Evolutionary conservation across 345 rosid genomes (phyloP).

Genomic region (Populus pruinosa): DNA sequence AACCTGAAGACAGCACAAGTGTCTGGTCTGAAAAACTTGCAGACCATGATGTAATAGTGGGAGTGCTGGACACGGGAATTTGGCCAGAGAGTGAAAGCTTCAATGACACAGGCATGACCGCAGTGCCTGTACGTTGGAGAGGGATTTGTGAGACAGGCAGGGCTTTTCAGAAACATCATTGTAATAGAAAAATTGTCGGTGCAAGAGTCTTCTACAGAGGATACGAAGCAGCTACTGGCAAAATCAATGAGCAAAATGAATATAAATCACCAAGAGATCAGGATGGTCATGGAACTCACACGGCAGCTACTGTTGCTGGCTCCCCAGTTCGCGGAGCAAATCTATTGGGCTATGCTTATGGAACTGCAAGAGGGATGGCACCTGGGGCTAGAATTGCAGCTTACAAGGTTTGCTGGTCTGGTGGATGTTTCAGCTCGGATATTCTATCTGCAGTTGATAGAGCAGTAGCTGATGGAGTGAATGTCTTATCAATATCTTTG

Average conservation of each 20-base stretch:
- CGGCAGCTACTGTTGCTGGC: constrained; percentile 30
- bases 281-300: constrained; percentile 35
- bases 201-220: constrained; percentile 28
- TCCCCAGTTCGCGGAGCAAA: constrained; percentile 23
- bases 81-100: constrained; percentile 33
- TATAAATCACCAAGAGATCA: constrained; percentile 30
- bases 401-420: constrained; percentile 31
- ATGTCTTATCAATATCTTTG: constrained; percentile 26
- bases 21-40: constrained; percentile 17
- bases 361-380: constrained; percentile 35
- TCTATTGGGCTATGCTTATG: constrained; percentile 25
- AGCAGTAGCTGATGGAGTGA: constrained; percentile 34
- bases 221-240: constrained; percentile 22
- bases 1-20: constrained; percentile 17
- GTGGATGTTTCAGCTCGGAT: constrained; percentile 33
- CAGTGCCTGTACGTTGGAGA: constrained; percentile 23
- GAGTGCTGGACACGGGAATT: constrained; percentile 27
- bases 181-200: constrained; percentile 28
- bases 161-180: constrained; percentile 16
- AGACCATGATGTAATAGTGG: constrained; percentile 26
- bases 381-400: constrained; percentile 31
- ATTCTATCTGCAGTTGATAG: constrained; percentile 27
- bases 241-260: constrained; percentile 22
- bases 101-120: constrained; percentile 29
- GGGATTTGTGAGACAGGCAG: constrained; percentile 30